Conservation (phyloP, 805 yeast species). For the Starmerella davenportii region DNA sequence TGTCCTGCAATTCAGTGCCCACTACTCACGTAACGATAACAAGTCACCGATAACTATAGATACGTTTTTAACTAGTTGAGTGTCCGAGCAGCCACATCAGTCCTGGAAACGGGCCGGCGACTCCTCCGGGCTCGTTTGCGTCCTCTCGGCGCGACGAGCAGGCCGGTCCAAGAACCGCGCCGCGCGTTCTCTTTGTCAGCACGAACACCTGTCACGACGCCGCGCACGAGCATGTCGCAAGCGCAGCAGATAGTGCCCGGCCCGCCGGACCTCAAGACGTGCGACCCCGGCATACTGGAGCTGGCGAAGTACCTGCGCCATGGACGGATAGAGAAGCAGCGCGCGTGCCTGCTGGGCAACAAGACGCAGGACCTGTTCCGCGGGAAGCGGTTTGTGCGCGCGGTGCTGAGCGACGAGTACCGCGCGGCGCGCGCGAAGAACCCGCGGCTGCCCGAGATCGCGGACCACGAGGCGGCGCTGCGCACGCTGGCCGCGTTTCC, state of each 20-base stretch:
- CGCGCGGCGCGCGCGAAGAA: slow-evolving; percentile 27
- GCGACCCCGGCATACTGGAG: slow-evolving; percentile 41
- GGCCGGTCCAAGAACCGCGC: too few relatives aligned
- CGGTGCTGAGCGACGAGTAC: slow-evolving; percentile 58
- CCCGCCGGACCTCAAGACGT: slow-evolving; percentile 21
- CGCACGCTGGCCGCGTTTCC: slow-evolving; percentile 50
- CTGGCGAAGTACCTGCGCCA: slow-evolving; percentile 57
- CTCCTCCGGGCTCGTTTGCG: too few relatives aligned
- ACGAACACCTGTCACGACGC: too few relatives aligned
- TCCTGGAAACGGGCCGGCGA: too few relatives aligned
- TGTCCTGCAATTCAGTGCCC: too few relatives aligned
- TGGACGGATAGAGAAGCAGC: slow-evolving; percentile 50
- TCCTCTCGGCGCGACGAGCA: too few relatives aligned
- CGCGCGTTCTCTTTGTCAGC: too few relatives aligned
- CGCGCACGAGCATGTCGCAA: too few relatives aligned
- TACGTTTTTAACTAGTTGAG: too few relatives aligned
- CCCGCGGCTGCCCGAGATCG: slow-evolving; percentile 34
- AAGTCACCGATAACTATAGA: too few relatives aligned
- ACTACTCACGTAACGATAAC: too few relatives aligned
- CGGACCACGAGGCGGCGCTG: slow-evolving; percentile 37
- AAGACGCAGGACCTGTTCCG: slow-evolving; percentile 68
- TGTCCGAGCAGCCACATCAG: too few relatives aligned
- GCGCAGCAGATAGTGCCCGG: slow-evolving; percentile 1
- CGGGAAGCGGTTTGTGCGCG: slow-evolving; percentile 61
- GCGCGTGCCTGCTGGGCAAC: slow-evolving; percentile 61